Evolutionary conservation across 2,329 filamentous ascomycete genomes (phyloP).

Genomic region (Albifimbria verrucaria): DNA sequence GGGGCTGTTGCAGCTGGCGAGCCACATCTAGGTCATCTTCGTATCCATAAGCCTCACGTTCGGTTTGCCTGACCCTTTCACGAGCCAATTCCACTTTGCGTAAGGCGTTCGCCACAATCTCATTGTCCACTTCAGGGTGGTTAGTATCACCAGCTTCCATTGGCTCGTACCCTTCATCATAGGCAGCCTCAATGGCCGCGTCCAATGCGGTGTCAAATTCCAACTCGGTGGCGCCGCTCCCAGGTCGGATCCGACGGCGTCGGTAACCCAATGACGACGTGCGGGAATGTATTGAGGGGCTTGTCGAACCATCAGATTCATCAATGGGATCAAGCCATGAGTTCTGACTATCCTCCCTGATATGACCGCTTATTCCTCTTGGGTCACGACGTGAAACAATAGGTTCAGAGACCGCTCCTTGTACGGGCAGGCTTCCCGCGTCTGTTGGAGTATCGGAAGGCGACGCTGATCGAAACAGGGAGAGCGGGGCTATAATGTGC

Average conservation of each 20-base stretch:
- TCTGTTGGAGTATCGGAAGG: slow-evolving; percentile 22
- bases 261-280: slow-evolving; percentile 67
- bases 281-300: slow-evolving; percentile 77
- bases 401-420: slow-evolving; percentile 16
- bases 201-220: slow-evolving; percentile 94
- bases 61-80: slow-evolving; percentile 69
- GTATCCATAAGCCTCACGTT: slow-evolving; percentile 56
- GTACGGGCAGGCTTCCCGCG: slow-evolving; percentile 22
- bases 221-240: slow-evolving; percentile 73
- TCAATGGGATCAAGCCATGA: slow-evolving; percentile 96
- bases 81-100: slow-evolving; percentile 72
- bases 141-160: slow-evolving; percentile 44
- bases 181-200: slow-evolving; percentile 92
- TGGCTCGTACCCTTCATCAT: slow-evolving; percentile 85
- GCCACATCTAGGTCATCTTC: slow-evolving; percentile 42
- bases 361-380: slow-evolving; percentile 32
- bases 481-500: slow-evolving; percentile 70
- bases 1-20: slow-evolving; percentile 26
- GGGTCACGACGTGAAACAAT: slow-evolving; percentile 26
- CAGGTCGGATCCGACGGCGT: slow-evolving; percentile 65
- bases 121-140: slow-evolving; percentile 35
- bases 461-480: slow-evolving; percentile 58
- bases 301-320: slow-evolving; percentile 78
- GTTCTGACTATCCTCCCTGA: slow-evolving; percentile 65
- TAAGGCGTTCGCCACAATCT: slow-evolving; percentile 53